A percentile compares a stretch with the other conserved stretches of the same genome.
phyloP scores from a whole-genome alignment of 2,329 filamentous ascomycete species.

The Colletotrichum lentis region DNA sequence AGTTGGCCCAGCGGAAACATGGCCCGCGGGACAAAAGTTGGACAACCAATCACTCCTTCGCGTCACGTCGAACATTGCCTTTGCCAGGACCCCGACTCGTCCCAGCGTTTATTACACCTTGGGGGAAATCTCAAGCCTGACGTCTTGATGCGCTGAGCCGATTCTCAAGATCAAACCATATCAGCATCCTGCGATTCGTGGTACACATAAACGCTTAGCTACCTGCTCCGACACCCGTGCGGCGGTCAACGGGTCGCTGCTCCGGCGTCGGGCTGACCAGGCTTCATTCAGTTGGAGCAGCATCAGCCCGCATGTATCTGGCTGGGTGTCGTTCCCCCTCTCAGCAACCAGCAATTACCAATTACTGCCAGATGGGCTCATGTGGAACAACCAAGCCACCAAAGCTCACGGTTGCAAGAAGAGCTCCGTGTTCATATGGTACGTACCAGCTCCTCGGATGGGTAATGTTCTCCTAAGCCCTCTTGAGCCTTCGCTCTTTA shows the following conservation, averaged over 20 bases:
- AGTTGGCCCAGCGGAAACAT: not conserved
- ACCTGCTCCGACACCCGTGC: too few species aligned
- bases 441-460: too few species aligned
- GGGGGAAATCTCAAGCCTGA: too few species aligned
- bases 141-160: not conserved
- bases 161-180: not conserved
- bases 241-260: too few species aligned
- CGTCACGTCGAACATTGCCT: not conserved
- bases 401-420: not conserved
- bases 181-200: not conserved
- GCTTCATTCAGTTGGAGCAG: too few species aligned
- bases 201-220: not conserved
- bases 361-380: not conserved
- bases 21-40: not conserved
- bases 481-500: not conserved
- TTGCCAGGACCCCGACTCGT: not conserved
- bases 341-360: not conserved
- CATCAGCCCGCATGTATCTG: not conserved
- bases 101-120: too few species aligned
- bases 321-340: not conserved
- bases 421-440: not conserved
- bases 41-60: not conserved
- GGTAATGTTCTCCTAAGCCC: not conserved
- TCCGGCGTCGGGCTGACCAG: too few species aligned
- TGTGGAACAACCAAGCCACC: not conserved